These are phyloP conservation scores for Epichloe baconii DNA, from an alignment of 2,329 filamentous ascomycete genomes.

Conservation along the genomic window DNA sequence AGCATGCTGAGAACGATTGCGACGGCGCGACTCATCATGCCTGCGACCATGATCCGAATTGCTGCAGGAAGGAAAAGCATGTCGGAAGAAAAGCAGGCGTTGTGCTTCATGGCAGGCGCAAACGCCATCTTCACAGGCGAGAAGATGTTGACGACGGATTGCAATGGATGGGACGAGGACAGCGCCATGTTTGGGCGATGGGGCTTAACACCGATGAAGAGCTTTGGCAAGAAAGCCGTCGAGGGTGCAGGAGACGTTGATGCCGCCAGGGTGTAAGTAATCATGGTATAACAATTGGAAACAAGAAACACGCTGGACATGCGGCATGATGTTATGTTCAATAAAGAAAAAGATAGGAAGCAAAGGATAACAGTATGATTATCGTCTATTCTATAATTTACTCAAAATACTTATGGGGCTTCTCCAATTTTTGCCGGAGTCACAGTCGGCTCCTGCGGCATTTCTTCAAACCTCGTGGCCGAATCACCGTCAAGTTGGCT, in stretches of 20 bases:
- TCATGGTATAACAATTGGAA: too few species aligned
- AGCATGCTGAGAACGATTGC: slow-evolving; percentile 72
- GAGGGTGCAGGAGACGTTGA: slow-evolving; percentile 8
- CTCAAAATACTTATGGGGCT: not conserved
- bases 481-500: not conserved
- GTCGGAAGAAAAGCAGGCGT: slow-evolving; percentile 75
- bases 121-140: slow-evolving; percentile 94
- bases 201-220: slow-evolving; percentile 68
- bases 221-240: slow-evolving; percentile 25
- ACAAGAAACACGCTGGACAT: too few species aligned
- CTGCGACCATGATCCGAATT: slow-evolving; percentile 72
- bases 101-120: slow-evolving; percentile 82
- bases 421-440: not conserved
- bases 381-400: slow-evolving; percentile 3
- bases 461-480: too few species aligned
- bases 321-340: not conserved
- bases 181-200: slow-evolving; percentile 70
- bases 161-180: slow-evolving; percentile 84
- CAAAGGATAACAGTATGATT: too few species aligned
- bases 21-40: slow-evolving; percentile 72
- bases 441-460: not conserved
- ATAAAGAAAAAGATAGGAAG: not conserved
- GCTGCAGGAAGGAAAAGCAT: slow-evolving; percentile 76
- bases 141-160: slow-evolving; percentile 90
- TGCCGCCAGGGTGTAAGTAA: not conserved